A percentile compares a stretch with the other conserved stretches of the same genome.
These are phyloP conservation scores for Suillus brevipes DNA, from an alignment of 768 basidiomycete species.

Conservation along the genomic window DNA sequence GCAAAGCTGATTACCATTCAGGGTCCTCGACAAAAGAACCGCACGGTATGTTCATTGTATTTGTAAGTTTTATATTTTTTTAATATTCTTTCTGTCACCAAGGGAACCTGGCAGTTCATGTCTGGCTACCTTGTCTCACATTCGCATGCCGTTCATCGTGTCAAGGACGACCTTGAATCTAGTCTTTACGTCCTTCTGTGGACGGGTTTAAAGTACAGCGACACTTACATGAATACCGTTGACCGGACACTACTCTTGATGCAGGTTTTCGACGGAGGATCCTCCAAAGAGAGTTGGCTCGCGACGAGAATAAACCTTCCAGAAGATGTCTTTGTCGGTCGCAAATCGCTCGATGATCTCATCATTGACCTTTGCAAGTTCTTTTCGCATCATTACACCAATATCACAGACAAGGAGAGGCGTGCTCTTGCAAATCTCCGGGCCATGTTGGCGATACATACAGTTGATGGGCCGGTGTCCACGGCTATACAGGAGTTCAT, in stretches of 20 bases:
- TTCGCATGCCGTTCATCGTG: neutral
- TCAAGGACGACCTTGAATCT: slow-evolving; percentile 7
- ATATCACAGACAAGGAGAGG: neutral
- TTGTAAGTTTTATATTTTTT: too few species aligned
- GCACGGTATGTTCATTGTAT: too few species aligned
- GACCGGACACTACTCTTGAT: neutral
- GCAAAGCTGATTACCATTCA: too few species aligned
- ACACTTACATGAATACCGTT: neutral
- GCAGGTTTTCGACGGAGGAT: neutral
- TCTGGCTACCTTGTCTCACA: neutral
- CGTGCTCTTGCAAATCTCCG: neutral
- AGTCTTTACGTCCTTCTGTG: slow-evolving; percentile 7
- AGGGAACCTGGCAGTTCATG: slow-evolving; percentile 11
- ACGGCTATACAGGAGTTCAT: neutral
- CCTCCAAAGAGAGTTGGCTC: neutral
- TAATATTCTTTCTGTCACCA: neutral
- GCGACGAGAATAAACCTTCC: neutral
- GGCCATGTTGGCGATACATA: neutral
- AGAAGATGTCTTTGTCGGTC: neutral
- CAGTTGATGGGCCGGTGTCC: neutral
- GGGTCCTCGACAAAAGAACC: too few species aligned
- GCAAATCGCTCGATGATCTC: neutral
- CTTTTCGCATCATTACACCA: neutral
- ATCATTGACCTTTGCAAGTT: neutral
- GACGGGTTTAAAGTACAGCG: neutral